Evolutionary conservation across 169 alveolate genomes (phyloP), one percentile per base, ranked within the genome.

Genomic region (Toxoplasma gondii): DNA sequence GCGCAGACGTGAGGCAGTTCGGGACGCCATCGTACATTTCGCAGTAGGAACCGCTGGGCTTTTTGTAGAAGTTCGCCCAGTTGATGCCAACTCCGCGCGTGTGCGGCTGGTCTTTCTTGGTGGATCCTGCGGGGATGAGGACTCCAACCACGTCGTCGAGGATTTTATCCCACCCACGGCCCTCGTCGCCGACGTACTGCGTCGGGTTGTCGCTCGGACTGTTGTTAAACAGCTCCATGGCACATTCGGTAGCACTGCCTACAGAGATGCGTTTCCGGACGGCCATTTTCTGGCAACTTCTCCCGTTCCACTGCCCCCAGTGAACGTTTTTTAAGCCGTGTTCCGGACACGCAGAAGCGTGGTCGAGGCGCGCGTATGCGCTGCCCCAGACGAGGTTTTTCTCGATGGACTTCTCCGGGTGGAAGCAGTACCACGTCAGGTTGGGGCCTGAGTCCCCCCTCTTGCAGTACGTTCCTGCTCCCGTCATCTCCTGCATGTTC

Each of bases 11-110:
- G 39, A 92, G 64, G 70, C 95, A 92, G 58, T 87, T 53, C 86
- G 95, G 95, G 45, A 69, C 92, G 49, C 88, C 86, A 87, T 92
- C 95, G 54, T 83, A 92, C 95, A 92, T 38, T 54, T 92, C 95
- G 88, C 95, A 92, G 22, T 22, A 19, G 69, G 1, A 5, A 1
- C 67, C 67, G 10, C 12, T n/a, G 82, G 38, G 82, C 31, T 1
- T 39, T 5, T 29, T 44, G 90, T 41, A 84, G 88, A 80, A 92
- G 88, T 92, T 92, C 31, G 92, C 95, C 78, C 88, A 92, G 92
- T 92, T 92, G 64, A 84, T 22, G 5, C 95, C 95, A 27, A 83
- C 92, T 0, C 95, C 95, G 34, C 70, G 81, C 1, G 82, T 31
- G 88, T 64, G 92, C n/a, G 95, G 95, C 64, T 92, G 92, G 64